Base-by-base conservation (phyloP, 306 rosid species). In the Luffa aegyptiaca region DNA sequence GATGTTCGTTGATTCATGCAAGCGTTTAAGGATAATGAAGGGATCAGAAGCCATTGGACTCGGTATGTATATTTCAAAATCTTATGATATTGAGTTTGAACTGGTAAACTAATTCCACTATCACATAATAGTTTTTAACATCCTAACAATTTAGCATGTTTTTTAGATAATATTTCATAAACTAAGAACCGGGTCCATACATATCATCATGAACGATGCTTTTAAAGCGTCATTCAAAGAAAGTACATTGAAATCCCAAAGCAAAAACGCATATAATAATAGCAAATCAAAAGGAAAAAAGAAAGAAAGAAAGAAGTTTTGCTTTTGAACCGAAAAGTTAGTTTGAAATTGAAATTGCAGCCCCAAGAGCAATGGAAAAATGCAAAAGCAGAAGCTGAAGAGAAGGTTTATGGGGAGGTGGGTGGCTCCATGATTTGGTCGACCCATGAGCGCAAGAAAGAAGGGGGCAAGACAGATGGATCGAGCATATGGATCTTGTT, bases 41-140 rank as follows among this genome's bases (percentile, higher is more conserved):
- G 99, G 99, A 82, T 93, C 99, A 65, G 99, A 96, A 85, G 99
- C 99, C 0, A 96, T 96, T 85, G 99, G 99, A 33, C 97, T 96
- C 31, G 99, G 99, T 95, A 88, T 9, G 89, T 73, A 21, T 16
- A 21, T 58, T 18, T 57, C 45, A 0, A 4, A 5, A 13, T 12
- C 2, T 12, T 63, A 33, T 26, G 31, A 26, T 26, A 26, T 26
- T 26, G 31, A 26, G 31, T 26, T 1, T 26, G 31, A 26, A 26
- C 31, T 26, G 31, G 31, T 26, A 26, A 26, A 26, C 0, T 26
- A 26, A 26, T 26, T 26, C 31, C 31, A 26, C 31, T 26, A 26
- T 26, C 31, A 26, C 31, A 26, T 26, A 26, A 26, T 26, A 26
- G 31, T 26, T 26, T 26, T 26, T 26, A 26, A 26, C 1, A 26